Percentiles rank a stretch among this genome's conserved stretches.
These are phyloP conservation scores for Fusarium hainanense DNA, from an alignment of 2,329 filamentous ascomycete genomes.

Conservation along the genomic window DNA sequence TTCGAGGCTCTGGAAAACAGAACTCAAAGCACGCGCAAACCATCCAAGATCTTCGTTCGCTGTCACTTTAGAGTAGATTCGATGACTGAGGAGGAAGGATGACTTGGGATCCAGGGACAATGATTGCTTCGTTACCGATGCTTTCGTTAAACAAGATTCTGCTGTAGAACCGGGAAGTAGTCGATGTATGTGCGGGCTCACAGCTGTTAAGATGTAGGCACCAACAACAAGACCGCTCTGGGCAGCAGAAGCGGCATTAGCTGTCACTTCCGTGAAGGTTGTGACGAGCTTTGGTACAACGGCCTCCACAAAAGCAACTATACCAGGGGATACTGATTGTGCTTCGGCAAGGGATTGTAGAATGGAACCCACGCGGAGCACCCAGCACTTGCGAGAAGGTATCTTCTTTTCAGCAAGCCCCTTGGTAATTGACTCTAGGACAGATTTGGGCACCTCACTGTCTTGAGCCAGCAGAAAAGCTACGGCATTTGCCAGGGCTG, in stretches of 20 bases:
- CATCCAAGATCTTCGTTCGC: conserved; percentile 81
- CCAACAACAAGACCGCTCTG: conserved; percentile 86
- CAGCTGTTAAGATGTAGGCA: conserved; percentile 77
- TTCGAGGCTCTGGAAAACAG: conserved; percentile 66
- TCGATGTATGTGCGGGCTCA: conserved; percentile 67
- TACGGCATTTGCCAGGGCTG: conserved; percentile 74
- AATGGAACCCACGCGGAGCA: conserved; percentile 77
- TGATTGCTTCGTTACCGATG: conserved; percentile 71
- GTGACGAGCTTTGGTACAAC: conserved; percentile 69
- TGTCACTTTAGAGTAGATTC: conserved; percentile 84
- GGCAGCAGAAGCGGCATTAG: conserved; percentile 81
- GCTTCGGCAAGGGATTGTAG: conserved; percentile 66
- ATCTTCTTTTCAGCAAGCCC: conserved; percentile 88
- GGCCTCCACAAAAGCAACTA: conserved; percentile 63
- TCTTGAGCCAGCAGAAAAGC: conserved; percentile 70
- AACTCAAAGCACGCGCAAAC: conserved; percentile 76
- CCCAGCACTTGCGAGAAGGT: conserved; percentile 81
- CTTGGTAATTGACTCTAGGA: conserved; percentile 79
- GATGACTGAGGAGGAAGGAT: conserved; percentile 86
- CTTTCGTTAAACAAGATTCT: conserved; percentile 63
- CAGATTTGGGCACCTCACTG: conserved; percentile 71
- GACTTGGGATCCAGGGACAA: conserved; percentile 80
- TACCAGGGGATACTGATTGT: conserved; percentile 57
- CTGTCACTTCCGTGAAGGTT: conserved; percentile 79
- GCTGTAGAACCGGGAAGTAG: conserved; percentile 65